Evolutionary conservation across 192 early-diverging fungal genomes (phyloP), one percentile per base, ranked within the genome.

Genomic region (Backusella circina): DNA sequence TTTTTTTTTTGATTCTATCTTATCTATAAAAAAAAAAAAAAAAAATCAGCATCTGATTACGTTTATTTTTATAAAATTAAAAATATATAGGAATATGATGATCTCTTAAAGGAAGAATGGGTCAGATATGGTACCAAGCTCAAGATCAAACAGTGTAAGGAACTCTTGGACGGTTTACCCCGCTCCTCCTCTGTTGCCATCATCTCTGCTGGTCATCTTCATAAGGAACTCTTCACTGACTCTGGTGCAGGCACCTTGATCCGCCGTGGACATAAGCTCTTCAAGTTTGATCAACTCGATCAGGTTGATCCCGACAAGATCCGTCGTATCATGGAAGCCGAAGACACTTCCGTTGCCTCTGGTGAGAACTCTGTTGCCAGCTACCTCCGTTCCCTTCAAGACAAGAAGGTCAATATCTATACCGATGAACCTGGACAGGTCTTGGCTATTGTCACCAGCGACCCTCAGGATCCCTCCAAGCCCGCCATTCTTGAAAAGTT

Each of bases 151-250:
- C 95, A 99, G 84, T 97, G 97, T 79, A 96, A 97, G 85, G 98
- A 99, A 83, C 89, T 99, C 9, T 88, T 99, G 31, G 96, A 97
- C 84, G 91, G 91, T 51, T 89, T 99, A 70, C 98, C 98, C 15
- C 92, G 96, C n/a, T 92, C 95, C 71, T 98, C 97, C 8, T 99
- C 98, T 6, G 98, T 99, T 23, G 97, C 98, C 65, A 99, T 98
- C 78, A 99, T 98, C 77, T 98, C 98, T 57, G 96, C 97, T 64
- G 95, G 97, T 75, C 95, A 99, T 75, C 86, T 99, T 41, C 98
- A 98, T 86, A 99, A 99, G 88, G 98, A 99, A 84, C 86, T 99
- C 64, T 99, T 99, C 74, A 99, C 98, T 37, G 95, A 98, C 82
- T 90, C 88, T 72, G 97, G 98, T n/a, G 93, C 98, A 6, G 97